Percentiles rank a stretch among this genome's conserved stretches.
Conservation (phyloP, 2,329 filamentous ascomycete species). For the Escovopsis weberi region DNA sequence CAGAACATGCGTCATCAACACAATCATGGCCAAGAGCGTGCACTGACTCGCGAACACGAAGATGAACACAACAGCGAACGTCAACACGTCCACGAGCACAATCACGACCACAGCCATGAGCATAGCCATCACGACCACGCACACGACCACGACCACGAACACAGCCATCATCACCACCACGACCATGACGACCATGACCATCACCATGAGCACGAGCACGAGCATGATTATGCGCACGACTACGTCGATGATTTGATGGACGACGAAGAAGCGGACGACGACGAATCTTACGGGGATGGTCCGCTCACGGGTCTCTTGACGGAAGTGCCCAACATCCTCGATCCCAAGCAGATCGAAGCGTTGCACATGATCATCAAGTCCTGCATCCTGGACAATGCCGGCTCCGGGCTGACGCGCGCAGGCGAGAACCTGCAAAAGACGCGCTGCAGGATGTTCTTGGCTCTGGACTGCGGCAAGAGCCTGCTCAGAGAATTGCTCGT, state of each 20-base stretch:
- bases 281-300: conserved; percentile 66
- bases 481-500: conserved; percentile 81
- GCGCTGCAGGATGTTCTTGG: conserved; percentile 76
- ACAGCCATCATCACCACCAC: conserved; percentile 17
- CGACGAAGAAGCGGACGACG: conserved; percentile 55
- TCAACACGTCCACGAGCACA: conserved; percentile 13
- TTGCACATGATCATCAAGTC: conserved; percentile 96
- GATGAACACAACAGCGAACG: conserved; percentile 11
- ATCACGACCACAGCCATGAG: conserved; percentile 9
- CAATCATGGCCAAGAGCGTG: conserved; percentile 20
- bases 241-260: conserved; percentile 44
- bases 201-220: conserved; percentile 20
- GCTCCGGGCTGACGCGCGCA: conserved; percentile 49
- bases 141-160: conserved; percentile 12
- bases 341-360: conserved; percentile 89
- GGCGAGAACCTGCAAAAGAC: conserved; percentile 82
- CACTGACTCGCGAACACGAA: too few relatives aligned
- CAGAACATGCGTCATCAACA: conserved; percentile 17
- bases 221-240: conserved; percentile 26
- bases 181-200: conserved; percentile 14
- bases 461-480: conserved; percentile 81
- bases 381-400: conserved; percentile 73
- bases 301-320: conserved; percentile 74
- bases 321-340: conserved; percentile 85
- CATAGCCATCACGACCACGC: not conserved